Evolutionary conservation across 768 basidiomycete genomes (phyloP).

Genomic region (Calocybe cyanea): DNA sequence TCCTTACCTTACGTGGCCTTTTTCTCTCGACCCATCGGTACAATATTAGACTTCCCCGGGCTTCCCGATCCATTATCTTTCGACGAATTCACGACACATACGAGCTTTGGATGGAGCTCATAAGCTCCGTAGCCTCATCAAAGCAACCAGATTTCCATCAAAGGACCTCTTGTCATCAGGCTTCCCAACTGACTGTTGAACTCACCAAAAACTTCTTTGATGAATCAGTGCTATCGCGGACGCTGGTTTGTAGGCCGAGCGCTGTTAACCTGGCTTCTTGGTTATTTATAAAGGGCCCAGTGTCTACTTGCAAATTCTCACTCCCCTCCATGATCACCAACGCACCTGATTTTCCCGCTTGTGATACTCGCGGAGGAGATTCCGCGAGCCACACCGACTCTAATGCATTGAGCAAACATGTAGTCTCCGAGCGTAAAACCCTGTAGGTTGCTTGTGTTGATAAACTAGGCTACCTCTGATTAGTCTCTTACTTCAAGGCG

Average conservation of each 20-base stretch:
- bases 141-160: too few species aligned
- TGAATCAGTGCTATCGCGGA: conserved; percentile 1
- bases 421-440: conserved; percentile 14
- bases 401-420: not conserved
- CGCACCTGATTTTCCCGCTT: conserved; percentile 6
- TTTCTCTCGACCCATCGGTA: too few species aligned
- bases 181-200: too few species aligned
- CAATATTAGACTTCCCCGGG: too few species aligned
- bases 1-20: too few species aligned
- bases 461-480: conserved; percentile 4
- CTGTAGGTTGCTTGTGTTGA: conserved; percentile 10
- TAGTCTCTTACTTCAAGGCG: conserved; percentile 18
- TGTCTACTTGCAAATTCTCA: not conserved
- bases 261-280: too few species aligned
- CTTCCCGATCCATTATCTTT: too few species aligned
- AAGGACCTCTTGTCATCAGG: too few species aligned
- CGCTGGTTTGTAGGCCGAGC: not conserved
- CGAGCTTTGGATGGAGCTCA: too few species aligned
- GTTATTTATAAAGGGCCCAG: conserved; percentile 8
- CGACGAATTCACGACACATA: too few species aligned
- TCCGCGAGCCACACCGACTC: conserved; percentile 3
- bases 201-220: conserved; percentile 1
- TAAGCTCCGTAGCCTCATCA: too few species aligned
- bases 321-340: conserved; percentile 8
- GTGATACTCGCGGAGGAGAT: not conserved